Conservation (phyloP, 495 filamentous ascomycete genomes). For the Hamigera avellanea region DNA sequence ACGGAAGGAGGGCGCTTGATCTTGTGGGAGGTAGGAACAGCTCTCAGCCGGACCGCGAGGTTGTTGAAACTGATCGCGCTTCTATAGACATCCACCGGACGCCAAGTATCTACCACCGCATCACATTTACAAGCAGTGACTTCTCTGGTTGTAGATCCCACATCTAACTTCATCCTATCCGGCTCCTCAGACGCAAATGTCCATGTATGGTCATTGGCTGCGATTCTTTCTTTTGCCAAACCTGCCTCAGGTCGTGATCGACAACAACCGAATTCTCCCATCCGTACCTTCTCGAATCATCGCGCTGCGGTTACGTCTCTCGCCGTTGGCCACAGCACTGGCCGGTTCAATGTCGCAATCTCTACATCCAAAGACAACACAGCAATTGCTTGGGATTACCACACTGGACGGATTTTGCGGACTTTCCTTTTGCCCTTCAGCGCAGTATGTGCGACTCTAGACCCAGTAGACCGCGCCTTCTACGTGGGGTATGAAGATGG, state of each 20-base stretch:
- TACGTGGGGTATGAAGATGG: constrained; percentile 80
- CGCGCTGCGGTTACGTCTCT: constrained; percentile 66
- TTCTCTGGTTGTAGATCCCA: constrained; percentile 57
- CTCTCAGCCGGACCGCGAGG: no score
- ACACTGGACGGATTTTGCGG: constrained; percentile 58
- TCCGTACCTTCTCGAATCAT: constrained; percentile 66
- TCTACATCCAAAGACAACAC: constrained; percentile 72
- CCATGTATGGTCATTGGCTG: constrained; percentile 75
- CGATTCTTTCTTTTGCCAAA: constrained; percentile 55
- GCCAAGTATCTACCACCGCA: constrained; percentile 75
- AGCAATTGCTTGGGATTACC: constrained; percentile 82
- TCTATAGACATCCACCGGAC: constrained; percentile 65
- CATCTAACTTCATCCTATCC: constrained; percentile 68
- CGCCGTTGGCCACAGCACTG: constrained; percentile 52
- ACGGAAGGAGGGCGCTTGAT: constrained; percentile 77
- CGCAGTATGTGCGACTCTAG: constrained; percentile 62
- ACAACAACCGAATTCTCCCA: constrained; percentile 37
- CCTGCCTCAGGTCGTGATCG: constrained; percentile 21
- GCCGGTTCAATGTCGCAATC: constrained; percentile 61
- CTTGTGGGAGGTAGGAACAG: constrained; percentile 95
- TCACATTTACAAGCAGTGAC: constrained; percentile 82
- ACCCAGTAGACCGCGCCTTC: constrained; percentile 72
- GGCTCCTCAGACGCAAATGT: constrained; percentile 83
- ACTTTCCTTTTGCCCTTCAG: constrained; percentile 67
- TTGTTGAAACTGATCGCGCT: no score